Percentiles rank a stretch among this genome's conserved stretches.
phyloP scores from a whole-genome alignment of 1,284 basidiomycete species.

The Puccinia novopanici region DNA sequence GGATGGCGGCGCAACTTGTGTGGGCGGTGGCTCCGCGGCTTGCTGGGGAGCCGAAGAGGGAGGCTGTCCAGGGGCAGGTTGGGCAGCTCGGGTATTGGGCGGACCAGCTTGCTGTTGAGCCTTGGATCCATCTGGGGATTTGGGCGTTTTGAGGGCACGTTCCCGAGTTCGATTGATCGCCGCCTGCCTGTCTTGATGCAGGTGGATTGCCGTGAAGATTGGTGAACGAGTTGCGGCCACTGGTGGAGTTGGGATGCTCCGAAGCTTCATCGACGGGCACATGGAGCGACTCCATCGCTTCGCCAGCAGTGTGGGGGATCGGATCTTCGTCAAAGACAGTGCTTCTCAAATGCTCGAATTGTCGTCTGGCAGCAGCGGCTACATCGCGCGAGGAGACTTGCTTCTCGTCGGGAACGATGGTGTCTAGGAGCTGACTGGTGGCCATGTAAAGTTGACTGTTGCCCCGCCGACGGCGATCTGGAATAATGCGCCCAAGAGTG shows the following conservation, averaged over 20 bases:
- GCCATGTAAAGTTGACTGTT: constrained; percentile 14
- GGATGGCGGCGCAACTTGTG: background rate
- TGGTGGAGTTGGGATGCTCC: background rate
- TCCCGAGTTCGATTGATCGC: background rate
- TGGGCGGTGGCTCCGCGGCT: background rate
- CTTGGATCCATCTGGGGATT: background rate
- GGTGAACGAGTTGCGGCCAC: background rate
- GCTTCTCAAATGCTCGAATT: constrained; percentile 12
- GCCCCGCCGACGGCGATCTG: constrained; percentile 24
- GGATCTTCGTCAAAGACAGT: constrained; percentile 21
- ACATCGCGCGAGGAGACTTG: constrained; percentile 17
- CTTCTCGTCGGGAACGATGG: background rate
- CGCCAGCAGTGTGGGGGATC: background rate
- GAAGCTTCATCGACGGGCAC: background rate
- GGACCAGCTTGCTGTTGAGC: background rate
- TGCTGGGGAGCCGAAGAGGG: background rate
- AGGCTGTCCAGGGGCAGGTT: background rate
- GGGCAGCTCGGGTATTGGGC: background rate
- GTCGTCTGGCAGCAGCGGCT: constrained; percentile 12
- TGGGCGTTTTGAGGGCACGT: background rate
- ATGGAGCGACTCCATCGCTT: background rate
- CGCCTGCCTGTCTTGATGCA: background rate
- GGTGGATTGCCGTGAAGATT: background rate
- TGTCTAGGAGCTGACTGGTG: constrained; percentile 17
- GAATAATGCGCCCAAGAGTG: constrained; percentile 21